Evolutionary conservation across 2,329 filamentous ascomycete genomes (phyloP), one percentile per base, ranked within the genome.

Genomic region (Hypocrella siamensis): DNA sequence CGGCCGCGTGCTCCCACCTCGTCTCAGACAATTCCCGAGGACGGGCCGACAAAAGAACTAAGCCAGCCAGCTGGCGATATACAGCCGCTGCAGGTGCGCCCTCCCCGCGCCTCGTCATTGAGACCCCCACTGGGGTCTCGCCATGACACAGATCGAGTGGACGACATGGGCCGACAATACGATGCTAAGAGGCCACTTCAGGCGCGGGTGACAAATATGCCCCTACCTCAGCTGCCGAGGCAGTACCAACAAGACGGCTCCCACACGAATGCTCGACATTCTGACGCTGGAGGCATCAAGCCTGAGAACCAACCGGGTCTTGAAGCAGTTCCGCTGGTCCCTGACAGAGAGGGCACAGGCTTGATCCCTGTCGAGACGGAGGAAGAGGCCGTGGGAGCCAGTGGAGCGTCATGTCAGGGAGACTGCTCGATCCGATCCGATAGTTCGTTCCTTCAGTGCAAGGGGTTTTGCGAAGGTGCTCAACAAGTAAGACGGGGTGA

Each of bases 401-500:
- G 18, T 7, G 34, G 18, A 28, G 25, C 14, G 9, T 22, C 19
- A 19, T 28, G 31, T 7, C 12, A 36, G n/a, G 34, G 32, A 12
- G 58, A 63, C 28, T 62, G 57, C 39, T 55, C 42, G 5, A 65
- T 71, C 22, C 57, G 48, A 8, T 37, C 43, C 3, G 38, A 48
- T 8, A 67, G 65, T 39, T 70, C 67, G 0, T 70, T 70, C 38
- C 60, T 65, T 31, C 48, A 60, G 8, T 51, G 64, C 24, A 69
- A 66, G 33, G 67, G 66, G 2, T 70, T 72, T 40, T 73, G 68
- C 27, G 57, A 62, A 15, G 67, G 67, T 2, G 67, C 67, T 6
- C 60, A 60, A 29, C 63, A 67, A 12, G 58, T 63, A 2, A 46
- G 61, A 18, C 52, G 53, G 22, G 67, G 67, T 1, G 60, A 58